Evolutionary conservation across 1,284 basidiomycete species (phyloP).

Genomic region (Tilletia horrida): DNA sequence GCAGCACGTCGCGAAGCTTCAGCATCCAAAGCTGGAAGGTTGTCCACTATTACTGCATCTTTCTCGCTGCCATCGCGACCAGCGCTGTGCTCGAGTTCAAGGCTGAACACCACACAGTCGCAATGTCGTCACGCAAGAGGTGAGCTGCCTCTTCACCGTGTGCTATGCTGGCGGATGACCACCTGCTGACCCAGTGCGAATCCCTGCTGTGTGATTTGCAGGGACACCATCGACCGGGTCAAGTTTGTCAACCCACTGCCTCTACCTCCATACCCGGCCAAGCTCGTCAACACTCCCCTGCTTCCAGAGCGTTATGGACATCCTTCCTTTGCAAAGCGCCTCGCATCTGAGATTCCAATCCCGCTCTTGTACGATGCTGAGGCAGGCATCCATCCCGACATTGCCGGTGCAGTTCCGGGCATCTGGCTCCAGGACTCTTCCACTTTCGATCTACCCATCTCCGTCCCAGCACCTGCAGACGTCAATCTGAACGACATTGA

Average conservation of each 20-base stretch:
- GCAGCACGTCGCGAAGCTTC: too few relatives aligned
- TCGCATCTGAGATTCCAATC: slow-evolving; percentile 43
- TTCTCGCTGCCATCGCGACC: too few relatives aligned
- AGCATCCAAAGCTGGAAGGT: too few relatives aligned
- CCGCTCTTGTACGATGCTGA: slow-evolving; percentile 50
- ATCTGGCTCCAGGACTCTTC: slow-evolving; percentile 33
- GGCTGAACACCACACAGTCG: background rate
- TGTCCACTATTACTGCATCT: too few relatives aligned
- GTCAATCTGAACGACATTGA: slow-evolving; percentile 35
- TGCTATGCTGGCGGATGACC: background rate
- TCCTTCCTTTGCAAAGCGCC: slow-evolving; percentile 39
- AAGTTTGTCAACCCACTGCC: slow-evolving; percentile 54
- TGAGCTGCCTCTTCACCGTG: background rate
- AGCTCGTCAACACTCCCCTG: slow-evolving; percentile 43
- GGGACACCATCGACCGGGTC: slow-evolving; percentile 52
- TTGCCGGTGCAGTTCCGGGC: slow-evolving; percentile 41
- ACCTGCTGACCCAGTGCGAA: background rate
- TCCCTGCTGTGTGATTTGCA: slow-evolving; percentile 12
- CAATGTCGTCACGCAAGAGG: slow-evolving; percentile 13
- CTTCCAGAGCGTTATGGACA: slow-evolving; percentile 40
- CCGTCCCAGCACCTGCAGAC: background rate
- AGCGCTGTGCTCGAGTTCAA: too few relatives aligned
- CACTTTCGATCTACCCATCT: background rate
- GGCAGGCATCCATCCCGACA: slow-evolving; percentile 51
- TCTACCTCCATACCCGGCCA: slow-evolving; percentile 52